phyloP scores from a whole-genome alignment of 1,284 basidiomycete species.

The Hymenochaete sp. region DNA sequence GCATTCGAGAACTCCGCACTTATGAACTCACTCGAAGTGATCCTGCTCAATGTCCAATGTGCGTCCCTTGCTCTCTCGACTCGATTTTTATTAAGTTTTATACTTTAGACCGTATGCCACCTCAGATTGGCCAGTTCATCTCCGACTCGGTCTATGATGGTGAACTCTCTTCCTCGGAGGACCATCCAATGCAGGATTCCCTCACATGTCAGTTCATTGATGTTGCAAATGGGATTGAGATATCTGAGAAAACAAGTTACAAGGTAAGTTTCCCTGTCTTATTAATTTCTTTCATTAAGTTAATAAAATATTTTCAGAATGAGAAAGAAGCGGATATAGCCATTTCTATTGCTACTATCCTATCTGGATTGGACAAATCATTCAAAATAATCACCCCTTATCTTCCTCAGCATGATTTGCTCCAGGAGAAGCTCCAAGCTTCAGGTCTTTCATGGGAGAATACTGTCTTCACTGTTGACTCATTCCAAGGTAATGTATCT shows the following conservation, averaged over 20 bases:
- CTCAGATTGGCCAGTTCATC: slow-evolving; percentile 64
- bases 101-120: slow-evolving; percentile 63
- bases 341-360: slow-evolving; percentile 37
- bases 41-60: slow-evolving; percentile 55
- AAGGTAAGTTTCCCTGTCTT: slow-evolving; percentile 29
- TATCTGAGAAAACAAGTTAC: slow-evolving; percentile 32
- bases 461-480: slow-evolving; percentile 57
- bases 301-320: slow-evolving; percentile 35
- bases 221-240: slow-evolving; percentile 33
- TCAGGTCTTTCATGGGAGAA: slow-evolving; percentile 44
- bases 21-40: slow-evolving; percentile 23
- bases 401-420: slow-evolving; percentile 48
- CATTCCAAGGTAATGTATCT: slow-evolving; percentile 46
- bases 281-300: neutral
- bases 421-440: slow-evolving; percentile 41
- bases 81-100: slow-evolving; percentile 4
- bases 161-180: slow-evolving; percentile 33
- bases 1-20: slow-evolving; percentile 51
- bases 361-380: slow-evolving; percentile 34
- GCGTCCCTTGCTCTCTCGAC: slow-evolving; percentile 21
- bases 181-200: slow-evolving; percentile 33
- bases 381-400: slow-evolving; percentile 66
- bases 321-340: slow-evolving; percentile 36
- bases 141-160: slow-evolving; percentile 49
- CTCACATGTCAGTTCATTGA: slow-evolving; percentile 47